Conservation (phyloP, 257 asterid species). For the Jacaranda copaia region DNA sequence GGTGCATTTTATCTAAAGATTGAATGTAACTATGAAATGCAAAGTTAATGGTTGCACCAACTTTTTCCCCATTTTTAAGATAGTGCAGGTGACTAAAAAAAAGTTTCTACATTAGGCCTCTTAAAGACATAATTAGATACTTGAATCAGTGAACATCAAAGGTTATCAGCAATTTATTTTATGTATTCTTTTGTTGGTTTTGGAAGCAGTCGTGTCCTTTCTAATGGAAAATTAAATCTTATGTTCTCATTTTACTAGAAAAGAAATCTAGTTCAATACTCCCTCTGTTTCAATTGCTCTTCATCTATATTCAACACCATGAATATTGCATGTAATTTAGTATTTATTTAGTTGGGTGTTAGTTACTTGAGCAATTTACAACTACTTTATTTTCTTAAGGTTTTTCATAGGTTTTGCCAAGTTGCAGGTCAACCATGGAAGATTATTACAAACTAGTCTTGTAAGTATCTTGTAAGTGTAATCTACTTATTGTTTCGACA, state of each 20-base stretch:
- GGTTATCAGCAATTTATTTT: slow-evolving; percentile 42
- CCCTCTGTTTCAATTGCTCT: background rate
- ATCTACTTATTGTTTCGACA: background rate
- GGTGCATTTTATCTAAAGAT: background rate
- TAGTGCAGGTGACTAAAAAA: slow-evolving; percentile 64
- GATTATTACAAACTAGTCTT: slow-evolving; percentile 49
- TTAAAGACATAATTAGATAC: slow-evolving; percentile 37
- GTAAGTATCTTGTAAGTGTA: slow-evolving; percentile 46
- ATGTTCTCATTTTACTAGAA: background rate
- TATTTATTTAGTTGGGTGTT: background rate
- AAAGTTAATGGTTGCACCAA: slow-evolving; percentile 5
- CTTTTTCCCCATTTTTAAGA: background rate
- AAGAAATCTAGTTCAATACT: background rate
- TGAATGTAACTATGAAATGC: background rate
- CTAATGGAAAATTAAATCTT: background rate
- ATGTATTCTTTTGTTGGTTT: background rate
- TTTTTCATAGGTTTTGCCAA: slow-evolving; percentile 51
- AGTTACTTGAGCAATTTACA: background rate
- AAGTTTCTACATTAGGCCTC: slow-evolving; percentile 61
- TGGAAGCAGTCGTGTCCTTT: background rate
- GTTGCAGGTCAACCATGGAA: slow-evolving; percentile 64
- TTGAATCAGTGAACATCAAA: slow-evolving; percentile 72
- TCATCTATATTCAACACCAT: background rate
- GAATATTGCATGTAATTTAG: background rate
- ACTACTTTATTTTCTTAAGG: background rate